Evolutionary conservation across 2,329 filamentous ascomycete species (phyloP).

Genomic region (Verticillium albo-atrum): DNA sequence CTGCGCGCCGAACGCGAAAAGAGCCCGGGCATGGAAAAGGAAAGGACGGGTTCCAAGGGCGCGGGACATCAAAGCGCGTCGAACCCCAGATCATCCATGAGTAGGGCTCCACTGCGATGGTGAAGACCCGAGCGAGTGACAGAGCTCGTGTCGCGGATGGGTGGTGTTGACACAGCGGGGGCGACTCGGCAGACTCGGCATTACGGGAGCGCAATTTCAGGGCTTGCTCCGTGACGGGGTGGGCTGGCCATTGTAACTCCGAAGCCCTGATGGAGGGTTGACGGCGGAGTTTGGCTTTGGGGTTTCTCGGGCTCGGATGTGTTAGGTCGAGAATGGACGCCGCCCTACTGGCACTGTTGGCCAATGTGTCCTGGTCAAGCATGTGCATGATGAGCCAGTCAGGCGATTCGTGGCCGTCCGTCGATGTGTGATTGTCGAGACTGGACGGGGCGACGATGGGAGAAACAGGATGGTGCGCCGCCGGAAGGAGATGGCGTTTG

Average conservation of each 20-base stretch:
- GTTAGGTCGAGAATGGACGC: background rate
- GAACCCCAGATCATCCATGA: background rate
- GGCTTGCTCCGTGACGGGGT: background rate
- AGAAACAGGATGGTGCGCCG: background rate
- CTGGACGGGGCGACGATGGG: background rate
- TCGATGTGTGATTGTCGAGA: background rate
- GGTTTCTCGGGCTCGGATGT: background rate
- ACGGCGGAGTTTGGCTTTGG: background rate
- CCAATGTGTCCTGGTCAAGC: background rate
- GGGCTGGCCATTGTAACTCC: background rate
- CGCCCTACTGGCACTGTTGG: background rate
- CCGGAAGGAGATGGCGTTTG: background rate
- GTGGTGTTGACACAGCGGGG: background rate
- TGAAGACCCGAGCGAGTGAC: background rate
- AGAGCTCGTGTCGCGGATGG: background rate
- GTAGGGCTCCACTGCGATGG: too few relatives aligned
- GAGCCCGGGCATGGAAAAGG: background rate
- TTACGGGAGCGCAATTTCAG: background rate
- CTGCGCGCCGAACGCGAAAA: background rate
- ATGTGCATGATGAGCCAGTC: background rate
- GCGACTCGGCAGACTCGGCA: background rate
- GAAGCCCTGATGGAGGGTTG: background rate
- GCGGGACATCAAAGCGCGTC: background rate
- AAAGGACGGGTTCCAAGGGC: background rate
- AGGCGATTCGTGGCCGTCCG: background rate